phyloP scores from a whole-genome alignment of 2,329 filamentous ascomycete genomes.

The Colletotrichum tropicicola region DNA sequence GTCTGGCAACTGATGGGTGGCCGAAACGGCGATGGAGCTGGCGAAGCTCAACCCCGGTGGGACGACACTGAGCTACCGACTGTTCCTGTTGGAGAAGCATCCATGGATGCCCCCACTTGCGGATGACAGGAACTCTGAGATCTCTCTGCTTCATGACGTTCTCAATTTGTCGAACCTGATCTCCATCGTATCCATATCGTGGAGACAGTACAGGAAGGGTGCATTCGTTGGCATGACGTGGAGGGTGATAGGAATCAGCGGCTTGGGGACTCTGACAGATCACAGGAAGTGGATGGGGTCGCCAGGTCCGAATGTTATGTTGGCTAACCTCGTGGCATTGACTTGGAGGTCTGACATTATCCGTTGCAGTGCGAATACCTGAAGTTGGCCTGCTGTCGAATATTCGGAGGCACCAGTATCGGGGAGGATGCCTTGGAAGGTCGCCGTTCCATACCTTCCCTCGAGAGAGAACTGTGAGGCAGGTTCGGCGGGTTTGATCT shows the following conservation, averaged over 20 bases:
- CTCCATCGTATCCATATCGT: background rate
- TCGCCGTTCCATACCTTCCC: too few species aligned
- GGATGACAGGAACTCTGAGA: rapidly evolving
- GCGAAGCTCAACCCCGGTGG: background rate
- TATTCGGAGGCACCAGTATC: background rate
- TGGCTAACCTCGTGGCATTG: background rate
- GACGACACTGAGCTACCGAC: background rate
- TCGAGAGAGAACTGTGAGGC: too few species aligned
- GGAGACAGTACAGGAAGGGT: background rate
- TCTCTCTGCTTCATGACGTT: background rate
- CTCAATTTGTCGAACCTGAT: background rate
- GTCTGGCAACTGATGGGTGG: background rate
- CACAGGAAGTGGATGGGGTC: background rate
- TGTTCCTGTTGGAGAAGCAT: background rate
- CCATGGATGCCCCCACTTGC: background rate
- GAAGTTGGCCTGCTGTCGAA: background rate
- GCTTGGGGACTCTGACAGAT: background rate
- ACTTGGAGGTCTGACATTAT: background rate
- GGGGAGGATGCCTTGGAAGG: background rate
- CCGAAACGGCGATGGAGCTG: background rate
- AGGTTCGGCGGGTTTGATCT: too few species aligned
- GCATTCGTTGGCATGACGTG: background rate
- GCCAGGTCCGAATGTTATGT: background rate
- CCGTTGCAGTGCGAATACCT: background rate
- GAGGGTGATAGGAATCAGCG: background rate